Conservation (phyloP, 1,139 yeast genomes). For the Candida smagusa region DNA sequence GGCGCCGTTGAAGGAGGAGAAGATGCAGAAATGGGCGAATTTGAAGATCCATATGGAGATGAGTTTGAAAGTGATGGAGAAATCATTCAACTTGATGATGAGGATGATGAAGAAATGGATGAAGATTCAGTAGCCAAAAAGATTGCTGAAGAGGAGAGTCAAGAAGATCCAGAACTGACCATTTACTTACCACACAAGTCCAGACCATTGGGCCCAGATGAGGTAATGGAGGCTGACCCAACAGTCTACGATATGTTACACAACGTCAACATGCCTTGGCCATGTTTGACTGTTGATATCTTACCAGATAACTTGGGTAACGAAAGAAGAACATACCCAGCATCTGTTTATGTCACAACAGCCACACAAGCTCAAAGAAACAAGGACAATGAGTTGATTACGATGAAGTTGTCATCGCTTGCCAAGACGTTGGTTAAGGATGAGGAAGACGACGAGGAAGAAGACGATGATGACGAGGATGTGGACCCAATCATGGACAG, state of each 20-base stretch:
- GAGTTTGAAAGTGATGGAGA: conserved; percentile 94
- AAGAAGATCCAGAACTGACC: conserved; percentile 30
- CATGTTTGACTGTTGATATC: conserved; percentile 87
- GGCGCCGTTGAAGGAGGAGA: conserved; percentile 19
- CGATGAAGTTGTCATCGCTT: conserved; percentile 79
- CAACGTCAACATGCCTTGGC: conserved; percentile 94
- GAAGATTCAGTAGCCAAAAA: conserved; percentile 23
- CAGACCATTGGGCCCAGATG: conserved; percentile 91
- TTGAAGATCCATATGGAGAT: conserved; percentile 93
- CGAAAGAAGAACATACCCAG: conserved; percentile 89
- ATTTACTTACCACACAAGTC: conserved; percentile 85
- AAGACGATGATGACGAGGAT: conserved; percentile 63
- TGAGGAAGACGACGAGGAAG: conserved; percentile 68
- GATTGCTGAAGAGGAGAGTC: conserved; percentile 25
- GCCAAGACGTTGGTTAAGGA: conserved; percentile 83
- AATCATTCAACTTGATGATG: conserved; percentile 71
- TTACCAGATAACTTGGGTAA: conserved; percentile 83
- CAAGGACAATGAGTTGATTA: conserved; percentile 83
- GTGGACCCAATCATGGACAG: conserved; percentile 85
- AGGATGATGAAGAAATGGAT: conserved; percentile 55
- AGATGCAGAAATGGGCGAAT: conserved; percentile 76
- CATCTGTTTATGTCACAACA: conserved; percentile 77
- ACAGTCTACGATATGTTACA: conserved; percentile 95
- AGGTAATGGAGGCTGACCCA: conserved; percentile 94
- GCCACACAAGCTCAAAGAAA: conserved; percentile 91